These are phyloP conservation scores for Cercophora newfieldiana DNA, from an alignment of 495 filamentous ascomycete genomes.

Conservation along the genomic window DNA sequence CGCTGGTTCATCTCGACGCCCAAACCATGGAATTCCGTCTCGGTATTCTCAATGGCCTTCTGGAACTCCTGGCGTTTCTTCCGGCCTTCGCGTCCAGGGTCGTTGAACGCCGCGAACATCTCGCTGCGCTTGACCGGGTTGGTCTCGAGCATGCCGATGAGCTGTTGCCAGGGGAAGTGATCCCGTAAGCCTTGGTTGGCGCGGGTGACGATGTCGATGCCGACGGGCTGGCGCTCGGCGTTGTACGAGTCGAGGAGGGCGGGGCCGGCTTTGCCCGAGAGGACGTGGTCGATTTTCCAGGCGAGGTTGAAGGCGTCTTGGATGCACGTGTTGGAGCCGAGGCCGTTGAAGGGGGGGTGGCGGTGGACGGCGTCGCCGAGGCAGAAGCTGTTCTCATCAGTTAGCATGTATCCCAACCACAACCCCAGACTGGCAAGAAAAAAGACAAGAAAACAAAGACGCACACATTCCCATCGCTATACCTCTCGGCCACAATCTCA, in stretches of 20 bases:
- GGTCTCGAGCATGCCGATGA: conserved; percentile 38
- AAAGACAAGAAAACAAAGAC: neutral
- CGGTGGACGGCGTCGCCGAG: conserved; percentile 51
- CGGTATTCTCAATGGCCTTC: conserved; percentile 32
- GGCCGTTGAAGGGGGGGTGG: conserved; percentile 49
- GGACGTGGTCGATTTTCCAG: conserved; percentile 49
- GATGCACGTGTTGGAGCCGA: conserved; percentile 52
- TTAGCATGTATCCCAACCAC: too few species aligned
- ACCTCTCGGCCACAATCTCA: conserved; percentile 42
- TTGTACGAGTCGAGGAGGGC: conserved; percentile 36
- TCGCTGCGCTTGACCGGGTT: conserved; percentile 22
- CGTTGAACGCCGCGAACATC: conserved; percentile 32
- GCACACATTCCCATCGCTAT: conserved; percentile 36
- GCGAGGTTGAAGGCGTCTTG: conserved; percentile 53
- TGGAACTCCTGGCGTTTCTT: conserved; percentile 25
- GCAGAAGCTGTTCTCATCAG: conserved; percentile 34
- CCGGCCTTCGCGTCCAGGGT: conserved; percentile 29
- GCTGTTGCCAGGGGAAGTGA: conserved; percentile 33
- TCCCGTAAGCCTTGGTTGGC: conserved; percentile 42
- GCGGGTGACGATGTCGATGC: conserved; percentile 35
- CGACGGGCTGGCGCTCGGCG: conserved; percentile 46
- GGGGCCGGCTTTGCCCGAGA: conserved; percentile 33
- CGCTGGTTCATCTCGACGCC: conserved; percentile 44
- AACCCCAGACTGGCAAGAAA: neutral
- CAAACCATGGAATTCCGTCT: conserved; percentile 39